Percentiles rank a stretch among this genome's conserved stretches.
Evolutionary conservation across 768 basidiomycete species (phyloP).

Genomic region (Suillus clintonianus): DNA sequence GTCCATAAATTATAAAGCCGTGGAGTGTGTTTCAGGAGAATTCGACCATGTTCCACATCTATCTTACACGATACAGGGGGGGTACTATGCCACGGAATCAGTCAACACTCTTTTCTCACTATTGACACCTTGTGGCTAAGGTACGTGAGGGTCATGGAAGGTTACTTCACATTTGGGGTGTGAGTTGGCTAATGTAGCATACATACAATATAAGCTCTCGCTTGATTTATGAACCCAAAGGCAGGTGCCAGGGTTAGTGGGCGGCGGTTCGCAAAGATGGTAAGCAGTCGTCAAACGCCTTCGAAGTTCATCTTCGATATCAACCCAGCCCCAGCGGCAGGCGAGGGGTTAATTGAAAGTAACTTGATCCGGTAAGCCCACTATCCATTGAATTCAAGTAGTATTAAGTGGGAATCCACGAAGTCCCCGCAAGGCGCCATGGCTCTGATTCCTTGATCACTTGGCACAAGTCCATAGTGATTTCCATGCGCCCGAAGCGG

Average conservation of each 20-base stretch:
- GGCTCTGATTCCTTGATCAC: not conserved
- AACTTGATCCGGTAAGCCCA: constrained; percentile 1
- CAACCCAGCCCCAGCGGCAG: not conserved
- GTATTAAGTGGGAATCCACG: not conserved
- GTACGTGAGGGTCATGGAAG: constrained; percentile 1
- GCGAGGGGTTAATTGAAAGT: not conserved
- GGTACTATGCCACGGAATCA: constrained; percentile 1
- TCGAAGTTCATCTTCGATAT: constrained; percentile 3
- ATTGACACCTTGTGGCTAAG: constrained; percentile 2
- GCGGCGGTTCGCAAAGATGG: not conserved
- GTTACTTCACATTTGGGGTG: constrained; percentile 1
- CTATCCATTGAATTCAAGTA: not conserved
- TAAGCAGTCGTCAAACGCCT: not conserved
- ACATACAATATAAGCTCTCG: constrained; percentile 1
- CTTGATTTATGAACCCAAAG: not conserved
- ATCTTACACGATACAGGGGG: not conserved
- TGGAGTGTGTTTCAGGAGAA: not conserved
- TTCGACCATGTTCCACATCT: not conserved
- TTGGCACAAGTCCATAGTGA: not conserved
- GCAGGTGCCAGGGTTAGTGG: constrained; percentile 1
- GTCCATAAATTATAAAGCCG: constrained; percentile 23
- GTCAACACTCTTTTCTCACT: not conserved
- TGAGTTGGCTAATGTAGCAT: not conserved
- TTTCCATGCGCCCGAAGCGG: not conserved
- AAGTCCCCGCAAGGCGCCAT: constrained; percentile 1